phyloP scores from a whole-genome alignment of 305 asterid species.

The Ruellia speciosa region DNA sequence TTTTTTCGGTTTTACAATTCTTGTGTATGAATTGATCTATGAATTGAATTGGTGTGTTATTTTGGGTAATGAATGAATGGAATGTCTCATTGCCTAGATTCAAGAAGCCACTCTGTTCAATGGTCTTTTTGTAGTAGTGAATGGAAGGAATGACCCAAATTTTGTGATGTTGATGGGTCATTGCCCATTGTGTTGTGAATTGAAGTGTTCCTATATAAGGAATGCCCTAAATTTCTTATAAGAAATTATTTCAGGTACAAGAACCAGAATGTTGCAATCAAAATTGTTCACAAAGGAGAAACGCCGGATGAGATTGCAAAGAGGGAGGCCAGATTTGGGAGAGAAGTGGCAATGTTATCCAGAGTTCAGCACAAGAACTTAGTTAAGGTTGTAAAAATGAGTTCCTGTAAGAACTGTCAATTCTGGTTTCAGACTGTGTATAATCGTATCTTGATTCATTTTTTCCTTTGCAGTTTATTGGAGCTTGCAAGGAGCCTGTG shows the following conservation, averaged over 20 bases:
- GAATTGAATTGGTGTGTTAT: neutral
- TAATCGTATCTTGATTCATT: neutral
- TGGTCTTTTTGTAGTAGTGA: neutral
- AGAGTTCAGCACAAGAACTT: constrained; percentile 90
- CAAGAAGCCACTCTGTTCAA: neutral
- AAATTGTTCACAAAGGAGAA: constrained; percentile 70
- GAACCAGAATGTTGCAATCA: constrained; percentile 92
- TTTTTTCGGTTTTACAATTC: constrained; percentile 20
- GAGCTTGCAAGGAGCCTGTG: constrained; percentile 58
- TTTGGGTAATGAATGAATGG: neutral
- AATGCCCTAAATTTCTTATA: neutral
- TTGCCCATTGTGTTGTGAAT: neutral
- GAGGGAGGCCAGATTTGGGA: constrained; percentile 65
- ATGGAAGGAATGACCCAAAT: neutral
- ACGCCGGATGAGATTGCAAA: constrained; percentile 74
- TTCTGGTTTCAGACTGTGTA: neutral
- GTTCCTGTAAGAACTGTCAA: neutral
- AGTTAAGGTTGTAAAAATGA: constrained; percentile 61
- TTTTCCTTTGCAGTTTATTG: constrained; percentile 35
- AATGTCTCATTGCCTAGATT: too few relatives aligned
- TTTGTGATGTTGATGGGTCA: too few relatives aligned
- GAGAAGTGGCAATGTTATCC: constrained; percentile 92
- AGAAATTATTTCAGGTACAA: constrained; percentile 50
- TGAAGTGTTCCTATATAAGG: neutral
- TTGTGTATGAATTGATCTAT: neutral